phyloP scores from a whole-genome alignment of 2,329 filamentous ascomycete species.

The Fusarium sp. region DNA sequence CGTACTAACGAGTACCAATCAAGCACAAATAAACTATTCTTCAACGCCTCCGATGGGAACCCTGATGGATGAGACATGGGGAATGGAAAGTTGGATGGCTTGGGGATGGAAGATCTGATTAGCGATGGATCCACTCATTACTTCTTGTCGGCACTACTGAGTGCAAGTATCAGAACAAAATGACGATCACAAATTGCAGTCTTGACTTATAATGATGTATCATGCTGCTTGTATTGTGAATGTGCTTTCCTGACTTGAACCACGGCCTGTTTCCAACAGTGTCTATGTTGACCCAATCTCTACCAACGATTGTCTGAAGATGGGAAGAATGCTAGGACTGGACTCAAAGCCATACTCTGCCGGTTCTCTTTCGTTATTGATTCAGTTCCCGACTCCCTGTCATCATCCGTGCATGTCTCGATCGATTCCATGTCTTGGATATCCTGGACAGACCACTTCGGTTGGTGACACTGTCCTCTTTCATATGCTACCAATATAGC shows the following conservation, averaged over 20 bases:
- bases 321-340: slow-evolving; percentile 50
- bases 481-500: slow-evolving; percentile 14
- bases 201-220: background rate
- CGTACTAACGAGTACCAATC: slow-evolving; percentile 39
- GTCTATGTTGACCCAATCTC: background rate
- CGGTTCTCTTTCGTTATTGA: background rate
- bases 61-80: slow-evolving; percentile 34
- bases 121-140: slow-evolving; percentile 41
- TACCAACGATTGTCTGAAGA: slow-evolving; percentile 8
- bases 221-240: background rate
- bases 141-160: slow-evolving; percentile 2
- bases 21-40: slow-evolving; percentile 45
- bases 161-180: slow-evolving; percentile 8
- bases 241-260: background rate
- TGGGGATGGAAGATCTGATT: slow-evolving; percentile 16
- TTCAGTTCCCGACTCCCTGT: background rate
- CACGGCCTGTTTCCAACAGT: background rate
- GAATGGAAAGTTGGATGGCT: slow-evolving; percentile 8
- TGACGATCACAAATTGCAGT: slow-evolving; percentile 17
- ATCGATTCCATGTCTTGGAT: background rate
- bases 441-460: background rate
- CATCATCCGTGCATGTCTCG: slow-evolving; percentile 15
- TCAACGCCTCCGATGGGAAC: slow-evolving; percentile 36
- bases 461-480: slow-evolving; percentile 12
- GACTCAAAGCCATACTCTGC: slow-evolving; percentile 41